These are phyloP conservation scores for Dictyostelium firmibasis DNA, from an alignment of 78 protist species.

Conservation along the genomic window DNA sequence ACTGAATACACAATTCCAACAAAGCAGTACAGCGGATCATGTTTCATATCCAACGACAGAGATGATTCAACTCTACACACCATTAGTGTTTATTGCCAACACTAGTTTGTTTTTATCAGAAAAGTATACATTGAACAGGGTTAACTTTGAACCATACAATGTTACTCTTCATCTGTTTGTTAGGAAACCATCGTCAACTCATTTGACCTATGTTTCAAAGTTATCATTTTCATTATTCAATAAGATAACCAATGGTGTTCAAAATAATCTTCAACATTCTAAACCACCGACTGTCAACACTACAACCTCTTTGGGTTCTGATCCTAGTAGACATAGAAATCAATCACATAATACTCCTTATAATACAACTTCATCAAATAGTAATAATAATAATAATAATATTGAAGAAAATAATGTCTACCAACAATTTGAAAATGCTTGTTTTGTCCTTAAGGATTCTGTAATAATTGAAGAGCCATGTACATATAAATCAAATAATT, in stretches of 20 bases:
- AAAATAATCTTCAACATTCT: neutral
- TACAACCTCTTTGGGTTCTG: neutral
- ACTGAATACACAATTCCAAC: neutral
- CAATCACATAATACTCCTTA: neutral
- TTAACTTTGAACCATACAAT: neutral
- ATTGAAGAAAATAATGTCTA: neutral
- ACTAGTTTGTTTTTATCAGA: conserved; percentile 11
- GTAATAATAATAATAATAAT: neutral
- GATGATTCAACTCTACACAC: conserved; percentile 13
- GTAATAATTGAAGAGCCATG: neutral
- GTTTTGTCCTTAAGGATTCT: neutral
- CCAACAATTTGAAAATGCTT: neutral
- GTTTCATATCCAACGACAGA: conserved; percentile 38
- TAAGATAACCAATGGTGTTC: neutral
- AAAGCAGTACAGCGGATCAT: conserved; percentile 5
- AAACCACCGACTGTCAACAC: neutral
- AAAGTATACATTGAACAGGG: neutral
- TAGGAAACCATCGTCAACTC: neutral
- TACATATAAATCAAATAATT: neutral
- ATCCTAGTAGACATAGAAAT: neutral
- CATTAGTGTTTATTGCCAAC: conserved; percentile 8
- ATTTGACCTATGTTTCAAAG: neutral
- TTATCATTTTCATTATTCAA: neutral
- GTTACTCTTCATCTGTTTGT: neutral
- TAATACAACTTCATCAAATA: neutral